phyloP scores from a whole-genome alignment of 192 early-diverging fungal species.

The Gonapodya prolifera region DNA sequence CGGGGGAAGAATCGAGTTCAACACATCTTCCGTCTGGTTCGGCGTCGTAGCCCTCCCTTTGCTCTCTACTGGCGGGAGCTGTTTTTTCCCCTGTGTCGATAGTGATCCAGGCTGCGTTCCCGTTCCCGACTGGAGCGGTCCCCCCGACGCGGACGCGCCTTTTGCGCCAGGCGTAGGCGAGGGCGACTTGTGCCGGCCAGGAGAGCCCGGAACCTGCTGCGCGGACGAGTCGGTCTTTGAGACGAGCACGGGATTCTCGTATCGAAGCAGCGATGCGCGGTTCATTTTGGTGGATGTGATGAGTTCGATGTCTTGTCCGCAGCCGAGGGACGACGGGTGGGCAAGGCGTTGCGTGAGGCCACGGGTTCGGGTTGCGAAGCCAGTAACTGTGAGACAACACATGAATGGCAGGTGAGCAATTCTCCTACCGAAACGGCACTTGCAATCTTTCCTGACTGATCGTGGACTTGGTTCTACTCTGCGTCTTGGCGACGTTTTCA shows the following conservation, averaged over 20 bases:
- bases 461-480: too few species aligned
- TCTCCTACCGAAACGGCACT: too few species aligned
- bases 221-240: slow-evolving; percentile 29
- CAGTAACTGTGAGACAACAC: too few species aligned
- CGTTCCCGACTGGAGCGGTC: background rate
- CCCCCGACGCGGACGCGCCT: slow-evolving; percentile 10
- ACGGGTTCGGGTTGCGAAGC: too few species aligned
- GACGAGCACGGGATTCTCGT: slow-evolving; percentile 49
- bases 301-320: too few species aligned
- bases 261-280: slow-evolving; percentile 31
- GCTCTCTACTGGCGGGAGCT: slow-evolving; percentile 45
- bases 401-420: too few species aligned
- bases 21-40: slow-evolving; percentile 46
- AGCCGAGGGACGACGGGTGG: too few species aligned
- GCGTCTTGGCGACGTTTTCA: too few species aligned
- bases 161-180: slow-evolving; percentile 14
- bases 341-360: too few species aligned
- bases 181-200: slow-evolving; percentile 7
- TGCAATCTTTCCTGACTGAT: too few species aligned
- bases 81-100: slow-evolving; percentile 21
- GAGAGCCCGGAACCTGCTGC: slow-evolving; percentile 5
- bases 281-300: slow-evolving; percentile 3
- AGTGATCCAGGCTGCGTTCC: slow-evolving; percentile 3
- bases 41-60: slow-evolving; percentile 43
- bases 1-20: slow-evolving; percentile 48